Percentiles rank a stretch among this genome's conserved stretches.
These are phyloP conservation scores for Simmondsia chinensis DNA, from an alignment of 148 eudicot species.

Conservation along the genomic window DNA sequence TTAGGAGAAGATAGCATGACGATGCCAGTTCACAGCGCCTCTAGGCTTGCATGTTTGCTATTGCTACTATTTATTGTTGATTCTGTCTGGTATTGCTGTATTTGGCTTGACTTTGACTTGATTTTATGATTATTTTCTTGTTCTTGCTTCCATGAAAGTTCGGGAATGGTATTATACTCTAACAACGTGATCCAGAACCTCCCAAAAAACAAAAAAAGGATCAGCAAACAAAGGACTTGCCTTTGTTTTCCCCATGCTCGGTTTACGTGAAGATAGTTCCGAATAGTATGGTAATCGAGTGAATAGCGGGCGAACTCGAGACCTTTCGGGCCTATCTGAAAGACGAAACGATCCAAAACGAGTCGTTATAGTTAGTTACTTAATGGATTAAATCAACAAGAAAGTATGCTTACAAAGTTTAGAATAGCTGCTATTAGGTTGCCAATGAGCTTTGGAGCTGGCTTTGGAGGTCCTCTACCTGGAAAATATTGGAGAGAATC, in stretches of 20 bases:
- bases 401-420: constrained; percentile 49
- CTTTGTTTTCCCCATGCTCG: constrained; percentile 86
- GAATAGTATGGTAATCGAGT: constrained; percentile 92
- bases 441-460: constrained; percentile 86
- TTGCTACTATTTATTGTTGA: too few relatives aligned
- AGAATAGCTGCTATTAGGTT: constrained; percentile 74
- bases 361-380: too few relatives aligned
- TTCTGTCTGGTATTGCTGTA: too few relatives aligned
- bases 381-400: too few relatives aligned
- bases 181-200: constrained; percentile 2
- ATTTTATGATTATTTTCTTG: too few relatives aligned
- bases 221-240: constrained; percentile 20
- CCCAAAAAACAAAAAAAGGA: not conserved
- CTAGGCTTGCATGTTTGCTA: too few relatives aligned
- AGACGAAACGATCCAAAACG: constrained; percentile 9
- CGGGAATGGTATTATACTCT: too few relatives aligned
- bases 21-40: too few relatives aligned
- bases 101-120: too few relatives aligned
- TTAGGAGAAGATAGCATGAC: too few relatives aligned
- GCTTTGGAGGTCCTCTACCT: constrained; percentile 92
- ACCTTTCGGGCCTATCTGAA: constrained; percentile 95
- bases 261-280: constrained; percentile 71
- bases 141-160: too few relatives aligned
- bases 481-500: constrained; percentile 9
- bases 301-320: constrained; percentile 96